Evolutionary conservation across 305 asterid genomes (phyloP), one percentile per base, ranked within the genome.

Genomic region (Fraxinus dipetala): DNA sequence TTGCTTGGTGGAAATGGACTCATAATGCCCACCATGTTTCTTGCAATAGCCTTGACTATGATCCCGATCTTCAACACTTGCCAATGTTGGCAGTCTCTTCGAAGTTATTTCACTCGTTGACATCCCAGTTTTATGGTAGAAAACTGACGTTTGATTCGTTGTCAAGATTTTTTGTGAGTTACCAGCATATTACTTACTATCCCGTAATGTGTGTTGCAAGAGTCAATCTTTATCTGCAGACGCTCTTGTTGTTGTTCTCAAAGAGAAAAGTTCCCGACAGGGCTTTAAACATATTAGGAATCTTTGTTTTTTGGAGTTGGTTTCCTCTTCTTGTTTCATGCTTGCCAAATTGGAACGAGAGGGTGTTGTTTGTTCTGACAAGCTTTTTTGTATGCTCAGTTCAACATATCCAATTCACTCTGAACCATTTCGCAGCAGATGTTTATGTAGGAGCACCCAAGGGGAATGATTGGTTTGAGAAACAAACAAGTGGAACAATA

Each of bases 1-100:
- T 92, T 54, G 95, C 95, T 9, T 92, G 95, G 95, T 92, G 97
- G 97, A 92, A 91, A 74, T 92, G 94, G 97, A 92, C 95, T 1
- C 97, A 92, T 85, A 92, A 92, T 75, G 92, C 97, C 6, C 97
- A 92, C 75, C 97, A 92, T 56, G 76, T 90, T 0, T 82, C 97
- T 32, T 92, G 94, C 70, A 92, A 92, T 75, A 92, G 94, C 83
- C 90, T 92, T 11, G 94, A 92, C 80, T 82, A 92, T 65, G 97
- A 92, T 40, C 97, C 97, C 2, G 95, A 92, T 85, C 93, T 91
- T n/a, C 97, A 92, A 87, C 97, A 91, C 83, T 69, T 92, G 76
- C 95, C 94, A 13, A 56, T 92, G 28, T 81, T 91, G 4, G 94
- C 93, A 0, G 92, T 92, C 4, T 90, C 94, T 1, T n/a, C 87